phyloP scores from a whole-genome alignment of 139 green algal genomes.

The Trebouxia sp. region DNA sequence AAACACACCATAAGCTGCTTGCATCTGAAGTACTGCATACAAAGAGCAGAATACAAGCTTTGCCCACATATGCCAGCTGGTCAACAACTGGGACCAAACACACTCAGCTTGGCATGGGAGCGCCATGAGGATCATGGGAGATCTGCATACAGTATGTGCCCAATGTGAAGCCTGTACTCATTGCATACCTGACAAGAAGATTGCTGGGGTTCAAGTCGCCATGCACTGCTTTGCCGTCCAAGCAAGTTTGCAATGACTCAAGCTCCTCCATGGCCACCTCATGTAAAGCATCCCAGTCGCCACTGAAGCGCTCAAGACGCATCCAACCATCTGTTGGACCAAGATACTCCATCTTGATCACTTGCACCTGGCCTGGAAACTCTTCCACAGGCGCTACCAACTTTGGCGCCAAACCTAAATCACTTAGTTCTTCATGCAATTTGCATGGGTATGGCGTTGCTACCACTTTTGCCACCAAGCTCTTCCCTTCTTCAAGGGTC shows the following conservation, averaged over 20 bases:
- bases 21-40: not conserved
- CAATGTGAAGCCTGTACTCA: not conserved
- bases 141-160: not conserved
- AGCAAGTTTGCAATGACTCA: not conserved
- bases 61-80: not conserved
- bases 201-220: conserved; percentile 20
- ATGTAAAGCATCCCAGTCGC: not conserved
- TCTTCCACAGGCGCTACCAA: not conserved
- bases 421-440: conserved; percentile 12
- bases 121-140: not conserved
- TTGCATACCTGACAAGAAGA: conserved; percentile 23
- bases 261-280: conserved; percentile 5
- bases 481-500: not conserved
- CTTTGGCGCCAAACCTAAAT: not conserved
- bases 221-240: conserved; percentile 12
- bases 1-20: not conserved
- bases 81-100: not conserved
- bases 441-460: conserved; percentile 7
- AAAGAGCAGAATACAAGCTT: not conserved
- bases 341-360: conserved; percentile 27
- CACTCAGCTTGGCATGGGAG: not conserved
- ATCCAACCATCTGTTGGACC: conserved; percentile 12
- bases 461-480: conserved; percentile 15
- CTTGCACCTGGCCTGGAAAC: not conserved
- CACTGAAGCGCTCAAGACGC: conserved; percentile 2